Evolutionary conservation across 2,329 filamentous ascomycete genomes (phyloP), one percentile per base, ranked within the genome.

Genomic region (Magnaporthiopsis poae): DNA sequence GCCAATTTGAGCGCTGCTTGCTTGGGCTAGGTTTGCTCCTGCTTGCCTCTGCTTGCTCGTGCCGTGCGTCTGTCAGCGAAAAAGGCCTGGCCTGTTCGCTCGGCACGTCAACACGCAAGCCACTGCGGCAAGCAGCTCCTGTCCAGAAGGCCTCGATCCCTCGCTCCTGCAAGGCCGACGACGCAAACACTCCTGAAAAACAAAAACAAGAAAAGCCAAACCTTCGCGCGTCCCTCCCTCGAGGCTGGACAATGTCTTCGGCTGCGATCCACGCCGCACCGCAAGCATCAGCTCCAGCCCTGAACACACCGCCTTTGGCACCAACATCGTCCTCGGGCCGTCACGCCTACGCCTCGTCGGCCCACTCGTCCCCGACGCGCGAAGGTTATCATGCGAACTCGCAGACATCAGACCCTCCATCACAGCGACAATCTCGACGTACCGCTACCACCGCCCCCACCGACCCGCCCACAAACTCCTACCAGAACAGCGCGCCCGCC

Each of bases 221-320:
- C 46, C 21, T n/a, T 56, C 46, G 46, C 9, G 39, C 9, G 31
- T 21, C 46, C 46, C 46, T 11, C 21, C 21, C 46, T 21, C 46
- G 46, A 56, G 18, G n/a, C 46, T 68, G 74, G 79, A 83, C 80
- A 77, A 87, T 85, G 85, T 86, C 83, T 78, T 86, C 84, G 76
- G 84, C 86, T 80, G 84, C 84, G 72, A 78, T 89, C 75, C 87
- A 89, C 77, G 79, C 84, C 70, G 78, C 81, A 74, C 80, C 84
- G 72, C 84, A 85, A 71, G 77, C 79, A 69, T 78, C 79, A 69
- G 74, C 82, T 71, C 77, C 80, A 66, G 78, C 74, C 61, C 75
- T 80, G 65, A 78, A 75, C 71, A 73, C 81, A 68, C 80, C 82
- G 70, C 80, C 83, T 70, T 77, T 84, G 69, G 72, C 77, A 39